Evolutionary conservation across 768 basidiomycete species (phyloP).

Genomic region (Suillus hirtellus): DNA sequence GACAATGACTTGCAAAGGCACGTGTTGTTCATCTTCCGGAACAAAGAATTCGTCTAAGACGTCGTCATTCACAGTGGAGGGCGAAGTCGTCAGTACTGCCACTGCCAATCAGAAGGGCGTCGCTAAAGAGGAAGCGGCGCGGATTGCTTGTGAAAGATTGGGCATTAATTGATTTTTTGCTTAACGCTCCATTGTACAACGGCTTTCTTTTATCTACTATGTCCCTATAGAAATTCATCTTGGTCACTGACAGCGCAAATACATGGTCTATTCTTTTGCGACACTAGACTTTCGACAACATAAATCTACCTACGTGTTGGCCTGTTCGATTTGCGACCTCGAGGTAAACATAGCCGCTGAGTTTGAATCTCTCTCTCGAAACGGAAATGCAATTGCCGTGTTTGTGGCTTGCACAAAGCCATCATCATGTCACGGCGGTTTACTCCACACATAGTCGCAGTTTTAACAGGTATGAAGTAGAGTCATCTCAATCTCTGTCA

Average conservation of each 20-base stretch:
- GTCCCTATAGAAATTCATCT: not conserved
- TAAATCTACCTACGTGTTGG: not conserved
- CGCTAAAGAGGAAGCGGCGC: slow-evolving; percentile 52
- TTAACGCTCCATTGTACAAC: slow-evolving; percentile 10
- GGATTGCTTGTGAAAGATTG: slow-evolving; percentile 39
- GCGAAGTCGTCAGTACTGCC: slow-evolving; percentile 48
- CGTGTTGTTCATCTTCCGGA: slow-evolving; percentile 17
- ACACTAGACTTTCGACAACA: not conserved
- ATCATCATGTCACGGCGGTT: slow-evolving; percentile 41
- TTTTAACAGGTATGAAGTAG: slow-evolving; percentile 48
- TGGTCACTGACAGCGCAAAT: not conserved
- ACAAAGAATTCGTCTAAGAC: slow-evolving; percentile 8
- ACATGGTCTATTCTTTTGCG: not conserved
- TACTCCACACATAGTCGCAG: slow-evolving; percentile 56
- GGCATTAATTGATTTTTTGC: slow-evolving; percentile 20
- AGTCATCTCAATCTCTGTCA: slow-evolving; percentile 8
- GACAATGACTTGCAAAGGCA: slow-evolving; percentile 61
- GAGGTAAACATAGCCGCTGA: slow-evolving; percentile 5
- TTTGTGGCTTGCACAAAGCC: not conserved
- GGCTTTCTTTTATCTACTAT: not conserved
- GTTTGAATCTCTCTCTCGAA: slow-evolving; percentile 3
- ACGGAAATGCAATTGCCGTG: not conserved
- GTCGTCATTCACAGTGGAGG: slow-evolving; percentile 41
- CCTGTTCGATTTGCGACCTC: not conserved
- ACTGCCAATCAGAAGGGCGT: slow-evolving; percentile 41